phyloP scores from a whole-genome alignment of 768 basidiomycete species.

The Suillus americanus region DNA sequence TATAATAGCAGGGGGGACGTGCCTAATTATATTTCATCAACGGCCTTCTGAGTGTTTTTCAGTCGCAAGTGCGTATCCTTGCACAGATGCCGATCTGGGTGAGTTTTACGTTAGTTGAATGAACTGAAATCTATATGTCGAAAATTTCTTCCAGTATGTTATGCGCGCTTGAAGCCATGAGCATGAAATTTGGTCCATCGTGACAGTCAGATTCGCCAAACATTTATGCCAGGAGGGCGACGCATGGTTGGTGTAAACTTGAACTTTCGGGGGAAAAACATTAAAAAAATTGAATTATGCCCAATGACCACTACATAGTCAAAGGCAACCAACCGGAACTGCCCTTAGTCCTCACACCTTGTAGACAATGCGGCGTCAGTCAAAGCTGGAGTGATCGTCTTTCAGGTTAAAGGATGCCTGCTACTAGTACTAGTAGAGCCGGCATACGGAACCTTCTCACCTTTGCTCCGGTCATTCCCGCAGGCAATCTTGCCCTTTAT shows the following conservation, averaged over 20 bases:
- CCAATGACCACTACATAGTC: neutral
- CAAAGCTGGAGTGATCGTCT: neutral
- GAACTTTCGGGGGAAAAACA: neutral
- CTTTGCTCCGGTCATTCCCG: neutral
- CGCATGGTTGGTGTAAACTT: neutral
- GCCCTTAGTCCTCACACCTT: neutral
- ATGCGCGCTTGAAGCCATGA: neutral
- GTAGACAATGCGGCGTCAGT: neutral
- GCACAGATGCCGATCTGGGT: neutral
- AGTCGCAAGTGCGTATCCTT: neutral
- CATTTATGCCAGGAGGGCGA: neutral
- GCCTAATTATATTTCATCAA: neutral
- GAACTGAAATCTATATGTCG: neutral
- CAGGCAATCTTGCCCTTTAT: neutral
- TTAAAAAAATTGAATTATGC: neutral
- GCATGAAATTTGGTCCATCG: neutral
- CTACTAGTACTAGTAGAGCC: neutral
- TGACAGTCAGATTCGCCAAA: neutral
- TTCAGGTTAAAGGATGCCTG: neutral
- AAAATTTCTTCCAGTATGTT: neutral
- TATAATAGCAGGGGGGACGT: neutral
- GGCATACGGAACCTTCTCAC: neutral
- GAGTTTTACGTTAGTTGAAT: conserved; percentile 2
- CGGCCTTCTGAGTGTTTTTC: neutral
- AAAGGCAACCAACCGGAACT: too few species aligned